Evolutionary conservation across 2,329 filamentous ascomycete genomes (phyloP).

Genomic region (Coniochaeta sp.): DNA sequence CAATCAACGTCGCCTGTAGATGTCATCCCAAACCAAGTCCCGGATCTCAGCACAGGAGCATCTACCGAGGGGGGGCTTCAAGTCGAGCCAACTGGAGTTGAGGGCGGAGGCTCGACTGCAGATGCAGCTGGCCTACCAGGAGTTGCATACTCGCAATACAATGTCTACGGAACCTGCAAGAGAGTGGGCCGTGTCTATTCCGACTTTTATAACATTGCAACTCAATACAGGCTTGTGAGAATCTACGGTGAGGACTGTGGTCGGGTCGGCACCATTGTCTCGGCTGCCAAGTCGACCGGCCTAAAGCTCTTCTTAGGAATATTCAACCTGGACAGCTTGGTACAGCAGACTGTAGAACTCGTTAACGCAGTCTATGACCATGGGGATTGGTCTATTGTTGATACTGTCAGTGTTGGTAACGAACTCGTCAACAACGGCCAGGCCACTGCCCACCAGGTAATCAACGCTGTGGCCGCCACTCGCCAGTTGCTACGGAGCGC

Average conservation of each 20-base stretch:
- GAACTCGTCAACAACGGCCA: constrained; percentile 64
- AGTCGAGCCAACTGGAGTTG: neutral
- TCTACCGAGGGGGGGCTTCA: neutral
- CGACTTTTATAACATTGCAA: constrained; percentile 52
- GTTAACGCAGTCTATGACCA: constrained; percentile 41
- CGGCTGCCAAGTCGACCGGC: constrained; percentile 54
- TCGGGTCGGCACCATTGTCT: constrained; percentile 56
- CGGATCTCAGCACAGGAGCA: neutral
- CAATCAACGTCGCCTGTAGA: neutral
- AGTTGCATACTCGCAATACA: constrained; percentile 42
- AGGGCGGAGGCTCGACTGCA: neutral
- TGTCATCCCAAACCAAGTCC: neutral
- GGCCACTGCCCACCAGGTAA: constrained; percentile 44
- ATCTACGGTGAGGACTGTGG: constrained; percentile 77
- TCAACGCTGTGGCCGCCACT: constrained; percentile 49
- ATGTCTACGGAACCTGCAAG: constrained; percentile 56
- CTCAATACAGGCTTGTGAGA: constrained; percentile 55
- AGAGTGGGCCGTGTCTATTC: constrained; percentile 49
- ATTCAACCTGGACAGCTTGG: constrained; percentile 52
- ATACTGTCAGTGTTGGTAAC: constrained; percentile 73
- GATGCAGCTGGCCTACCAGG: constrained; percentile 15
- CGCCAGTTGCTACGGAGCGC: constrained; percentile 48
- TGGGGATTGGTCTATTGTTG: constrained; percentile 59
- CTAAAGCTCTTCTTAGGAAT: constrained; percentile 71
- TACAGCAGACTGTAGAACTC: constrained; percentile 52